phyloP scores from a whole-genome alignment of 1,139 yeast species.

The Barnettozyma hawaiiensis region DNA sequence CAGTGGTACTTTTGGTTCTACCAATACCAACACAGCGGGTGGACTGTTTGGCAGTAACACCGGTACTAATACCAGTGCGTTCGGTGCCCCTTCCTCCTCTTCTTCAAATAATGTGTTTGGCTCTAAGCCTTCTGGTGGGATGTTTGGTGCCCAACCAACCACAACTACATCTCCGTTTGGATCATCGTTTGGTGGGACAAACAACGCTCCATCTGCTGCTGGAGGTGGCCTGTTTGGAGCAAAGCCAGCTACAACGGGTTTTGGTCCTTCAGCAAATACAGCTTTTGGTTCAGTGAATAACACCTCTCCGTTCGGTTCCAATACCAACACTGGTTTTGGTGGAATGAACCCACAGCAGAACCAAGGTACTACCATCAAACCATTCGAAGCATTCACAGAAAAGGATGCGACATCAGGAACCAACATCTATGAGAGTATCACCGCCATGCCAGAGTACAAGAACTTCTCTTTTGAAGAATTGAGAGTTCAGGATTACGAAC shows the following conservation, averaged over 20 bases:
- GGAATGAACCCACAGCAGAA: constrained; percentile 37
- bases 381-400: constrained; percentile 61
- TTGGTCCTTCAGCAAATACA: constrained; percentile 8
- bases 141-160: constrained; percentile 29
- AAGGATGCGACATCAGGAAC: constrained; percentile 62
- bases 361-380: constrained; percentile 70
- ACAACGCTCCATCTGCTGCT: constrained; percentile 16
- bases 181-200: constrained; percentile 34
- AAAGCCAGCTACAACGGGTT: constrained; percentile 16
- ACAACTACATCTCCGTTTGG: constrained; percentile 34
- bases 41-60: constrained; percentile 28
- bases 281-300: constrained; percentile 9
- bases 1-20: constrained; percentile 28
- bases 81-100: constrained; percentile 26
- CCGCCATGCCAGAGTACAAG: constrained; percentile 86
- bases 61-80: constrained; percentile 24
- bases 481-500: constrained; percentile 78
- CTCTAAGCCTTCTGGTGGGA: constrained; percentile 30
- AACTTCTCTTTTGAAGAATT: constrained; percentile 82
- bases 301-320: constrained; percentile 11
- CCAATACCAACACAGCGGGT: constrained; percentile 22
- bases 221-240: constrained; percentile 29
- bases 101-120: constrained; percentile 32
- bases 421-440: constrained; percentile 65
- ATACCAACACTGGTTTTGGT: constrained; percentile 18